Evolutionary conservation across 805 yeast species (phyloP).

Genomic region (Starmerella bombicola): DNA sequence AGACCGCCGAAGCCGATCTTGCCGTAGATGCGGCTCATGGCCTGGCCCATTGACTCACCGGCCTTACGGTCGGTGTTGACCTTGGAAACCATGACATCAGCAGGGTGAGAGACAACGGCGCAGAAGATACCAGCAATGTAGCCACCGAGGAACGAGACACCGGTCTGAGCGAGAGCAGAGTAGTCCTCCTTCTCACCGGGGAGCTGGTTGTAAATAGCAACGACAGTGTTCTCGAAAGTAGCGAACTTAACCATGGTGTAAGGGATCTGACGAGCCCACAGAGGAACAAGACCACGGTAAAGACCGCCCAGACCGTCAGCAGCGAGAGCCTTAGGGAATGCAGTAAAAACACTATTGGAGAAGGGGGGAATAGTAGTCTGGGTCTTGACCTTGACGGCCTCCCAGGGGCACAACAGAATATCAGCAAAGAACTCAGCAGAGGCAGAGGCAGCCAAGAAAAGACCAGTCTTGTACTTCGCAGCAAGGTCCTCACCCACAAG

Average conservation of each 20-base stretch:
- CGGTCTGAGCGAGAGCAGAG: slow-evolving; percentile 68
- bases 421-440: slow-evolving; percentile 92
- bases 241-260: slow-evolving; percentile 97
- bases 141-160: slow-evolving; percentile 90
- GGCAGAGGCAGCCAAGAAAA: slow-evolving; percentile 77
- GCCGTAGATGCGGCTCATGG: slow-evolving; percentile 60
- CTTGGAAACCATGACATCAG: slow-evolving; percentile 97
- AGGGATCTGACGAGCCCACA: slow-evolving; percentile 97
- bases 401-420: slow-evolving; percentile 80
- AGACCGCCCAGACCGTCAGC: slow-evolving; percentile 61
- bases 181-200: slow-evolving; percentile 65
- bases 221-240: slow-evolving; percentile 83
- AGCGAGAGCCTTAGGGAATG: slow-evolving; percentile 52
- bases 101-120: slow-evolving; percentile 93
- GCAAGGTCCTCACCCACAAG: slow-evolving; percentile 52
- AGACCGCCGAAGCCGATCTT: slow-evolving; percentile 81
- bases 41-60: slow-evolving; percentile 53
- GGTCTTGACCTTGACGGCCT: slow-evolving; percentile 85
- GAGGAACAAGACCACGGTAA: slow-evolving; percentile 80
- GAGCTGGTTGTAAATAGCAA: slow-evolving; percentile 55
- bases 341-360: slow-evolving; percentile 51
- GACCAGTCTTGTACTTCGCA: slow-evolving; percentile 51
- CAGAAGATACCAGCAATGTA: slow-evolving; percentile 95
- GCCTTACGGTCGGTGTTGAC: slow-evolving; percentile 60
- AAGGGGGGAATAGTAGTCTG: slow-evolving; percentile 89